A percentile compares a stretch with the other conserved stretches of the same genome.
phyloP scores from a whole-genome alignment of 108 stramenopile genomes.

The Bacterosira constricta region DNA sequence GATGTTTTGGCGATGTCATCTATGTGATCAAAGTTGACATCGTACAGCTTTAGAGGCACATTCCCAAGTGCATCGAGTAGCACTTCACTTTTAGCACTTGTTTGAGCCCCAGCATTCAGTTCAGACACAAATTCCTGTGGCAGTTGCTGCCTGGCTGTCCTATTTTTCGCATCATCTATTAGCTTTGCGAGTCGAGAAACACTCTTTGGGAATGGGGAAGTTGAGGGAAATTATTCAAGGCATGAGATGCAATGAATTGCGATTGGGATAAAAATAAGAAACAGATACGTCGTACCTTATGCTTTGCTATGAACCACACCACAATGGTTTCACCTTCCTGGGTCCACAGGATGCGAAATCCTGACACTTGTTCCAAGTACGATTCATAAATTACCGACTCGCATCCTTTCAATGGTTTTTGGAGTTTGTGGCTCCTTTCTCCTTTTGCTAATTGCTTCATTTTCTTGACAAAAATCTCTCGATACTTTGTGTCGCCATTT shows the following conservation, averaged over 20 bases:
- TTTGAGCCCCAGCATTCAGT: neutral
- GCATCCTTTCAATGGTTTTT: slow-evolving; percentile 51
- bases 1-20: slow-evolving; percentile 8
- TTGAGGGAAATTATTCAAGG: neutral
- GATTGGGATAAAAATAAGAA: neutral
- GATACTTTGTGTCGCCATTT: slow-evolving; percentile 44
- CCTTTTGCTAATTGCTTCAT: slow-evolving; percentile 52
- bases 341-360: slow-evolving; percentile 53
- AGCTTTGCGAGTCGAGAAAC: slow-evolving; percentile 51
- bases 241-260: neutral
- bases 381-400: slow-evolving; percentile 55
- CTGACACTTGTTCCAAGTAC: slow-evolving; percentile 58
- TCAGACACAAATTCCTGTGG: slow-evolving; percentile 14
- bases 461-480: slow-evolving; percentile 47
- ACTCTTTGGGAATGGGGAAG: neutral
- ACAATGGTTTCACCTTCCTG: slow-evolving; percentile 26
- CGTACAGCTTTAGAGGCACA: slow-evolving; percentile 55
- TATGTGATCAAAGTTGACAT: slow-evolving; percentile 29
- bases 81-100: neutral
- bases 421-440: slow-evolving; percentile 49
- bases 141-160: slow-evolving; percentile 40
- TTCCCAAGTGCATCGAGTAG: slow-evolving; percentile 52
- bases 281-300: slow-evolving; percentile 25
- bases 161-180: slow-evolving; percentile 56
- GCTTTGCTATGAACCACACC: slow-evolving; percentile 53